Percentiles rank a stretch among this genome's conserved stretches.
These are phyloP conservation scores for Keithomyces neogunnii DNA, from an alignment of 2,329 filamentous ascomycete species.

Conservation along the genomic window DNA sequence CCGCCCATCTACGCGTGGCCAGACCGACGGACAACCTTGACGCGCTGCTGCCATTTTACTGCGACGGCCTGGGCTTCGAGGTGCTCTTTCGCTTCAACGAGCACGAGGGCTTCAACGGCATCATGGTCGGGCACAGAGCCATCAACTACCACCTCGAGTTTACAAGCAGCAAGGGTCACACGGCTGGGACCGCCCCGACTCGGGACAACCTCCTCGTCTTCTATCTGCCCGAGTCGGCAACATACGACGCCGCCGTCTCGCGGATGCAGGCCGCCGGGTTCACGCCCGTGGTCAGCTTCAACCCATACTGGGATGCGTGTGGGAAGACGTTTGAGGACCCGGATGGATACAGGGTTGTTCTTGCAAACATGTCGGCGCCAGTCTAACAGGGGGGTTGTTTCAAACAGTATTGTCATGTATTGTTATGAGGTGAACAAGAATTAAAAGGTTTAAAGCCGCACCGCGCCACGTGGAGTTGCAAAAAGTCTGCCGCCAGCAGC, in stretches of 20 bases:
- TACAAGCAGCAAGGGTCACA: constrained; percentile 24
- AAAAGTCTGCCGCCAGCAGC: not conserved
- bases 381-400: not conserved
- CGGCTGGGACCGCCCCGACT: constrained; percentile 27
- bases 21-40: constrained; percentile 30
- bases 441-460: not conserved
- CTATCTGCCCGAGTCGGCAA: constrained; percentile 25
- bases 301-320: constrained; percentile 35
- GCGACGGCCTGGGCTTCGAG: constrained; percentile 29
- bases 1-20: constrained; percentile 30
- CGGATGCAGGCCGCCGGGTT: constrained; percentile 27
- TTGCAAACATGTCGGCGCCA: constrained; percentile 21
- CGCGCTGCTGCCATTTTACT: constrained; percentile 31
- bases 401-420: not conserved
- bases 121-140: constrained; percentile 30
- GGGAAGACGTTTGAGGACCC: constrained; percentile 36
- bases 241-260: constrained; percentile 20
- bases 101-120: constrained; percentile 31
- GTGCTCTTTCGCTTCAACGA: constrained; percentile 23
- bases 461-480: not conserved
- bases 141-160: constrained; percentile 36
- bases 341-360: constrained; percentile 35
- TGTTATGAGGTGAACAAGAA: not conserved
- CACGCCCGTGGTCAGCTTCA: constrained; percentile 26
- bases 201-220: constrained; percentile 36